phyloP scores from a whole-genome alignment of 2,329 filamentous ascomycete species.

The Ophiocordyceps australis region DNA sequence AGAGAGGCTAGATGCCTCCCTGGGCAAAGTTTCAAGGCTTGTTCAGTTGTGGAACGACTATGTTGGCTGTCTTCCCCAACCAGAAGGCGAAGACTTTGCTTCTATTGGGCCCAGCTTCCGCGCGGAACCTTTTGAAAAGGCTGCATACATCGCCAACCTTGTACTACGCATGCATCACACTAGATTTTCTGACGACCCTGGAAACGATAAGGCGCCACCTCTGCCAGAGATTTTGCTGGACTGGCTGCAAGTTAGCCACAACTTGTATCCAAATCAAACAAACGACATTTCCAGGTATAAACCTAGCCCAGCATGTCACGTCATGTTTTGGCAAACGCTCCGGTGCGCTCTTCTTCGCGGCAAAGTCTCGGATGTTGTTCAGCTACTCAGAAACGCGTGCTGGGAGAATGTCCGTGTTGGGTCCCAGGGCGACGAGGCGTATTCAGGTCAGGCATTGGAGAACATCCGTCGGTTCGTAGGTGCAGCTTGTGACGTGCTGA shows the following conservation, averaged over 20 bases:
- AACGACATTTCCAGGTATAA: conserved; percentile 42
- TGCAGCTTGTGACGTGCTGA: conserved; percentile 49
- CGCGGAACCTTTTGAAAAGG: conserved; percentile 51
- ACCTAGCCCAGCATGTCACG: conserved; percentile 59
- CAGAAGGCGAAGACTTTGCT: conserved; percentile 33
- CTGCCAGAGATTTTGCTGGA: conserved; percentile 65
- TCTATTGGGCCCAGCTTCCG: conserved; percentile 48
- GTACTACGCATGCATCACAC: conserved; percentile 65
- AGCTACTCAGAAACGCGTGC: conserved; percentile 53
- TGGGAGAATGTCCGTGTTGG: conserved; percentile 63
- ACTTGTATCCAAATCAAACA: conserved; percentile 50
- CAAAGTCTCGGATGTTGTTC: conserved; percentile 46
- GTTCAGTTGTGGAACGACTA: conserved; percentile 37
- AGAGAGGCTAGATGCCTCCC: conserved; percentile 34
- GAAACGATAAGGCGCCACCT: conserved; percentile 26
- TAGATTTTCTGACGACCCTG: conserved; percentile 19
- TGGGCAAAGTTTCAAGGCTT: conserved; percentile 35
- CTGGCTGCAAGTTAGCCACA: conserved; percentile 66
- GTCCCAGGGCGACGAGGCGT: conserved; percentile 44
- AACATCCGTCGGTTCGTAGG: conserved; percentile 59
- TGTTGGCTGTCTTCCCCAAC: conserved; percentile 25
- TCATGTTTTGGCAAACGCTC: conserved; percentile 74
- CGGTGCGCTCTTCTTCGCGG: conserved; percentile 59
- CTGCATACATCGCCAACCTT: conserved; percentile 60
- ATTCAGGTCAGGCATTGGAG: conserved; percentile 56